phyloP scores from a whole-genome alignment of 139 green algal species.

The Micromonas commoda region DNA sequence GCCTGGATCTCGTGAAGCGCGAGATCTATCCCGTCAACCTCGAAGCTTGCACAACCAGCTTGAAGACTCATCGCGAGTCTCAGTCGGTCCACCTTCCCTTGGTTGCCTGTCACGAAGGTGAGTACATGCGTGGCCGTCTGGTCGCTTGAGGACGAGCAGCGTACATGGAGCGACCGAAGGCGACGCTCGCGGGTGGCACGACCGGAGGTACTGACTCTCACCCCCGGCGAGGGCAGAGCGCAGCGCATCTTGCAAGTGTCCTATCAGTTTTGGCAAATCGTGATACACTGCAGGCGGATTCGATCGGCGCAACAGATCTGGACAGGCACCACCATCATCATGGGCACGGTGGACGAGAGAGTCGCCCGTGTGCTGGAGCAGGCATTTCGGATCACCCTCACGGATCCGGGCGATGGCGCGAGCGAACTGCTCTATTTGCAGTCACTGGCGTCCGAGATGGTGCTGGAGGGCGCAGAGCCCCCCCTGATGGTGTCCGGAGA shows the following conservation, averaged over 20 bases:
- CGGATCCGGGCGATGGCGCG: not conserved
- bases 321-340: not conserved
- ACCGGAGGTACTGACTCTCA: too few relatives aligned
- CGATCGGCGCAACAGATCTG: too few relatives aligned
- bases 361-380: not conserved
- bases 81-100: not conserved
- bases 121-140: not conserved
- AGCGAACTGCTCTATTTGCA: not conserved
- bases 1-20: not conserved
- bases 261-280: too few relatives aligned
- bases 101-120: not conserved
- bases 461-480: not conserved
- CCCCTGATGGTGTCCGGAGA: not conserved
- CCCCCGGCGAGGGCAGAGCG: too few relatives aligned
- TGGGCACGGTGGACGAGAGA: not conserved
- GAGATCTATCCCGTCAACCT: not conserved
- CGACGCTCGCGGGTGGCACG: too few relatives aligned
- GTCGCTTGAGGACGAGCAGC: too few relatives aligned
- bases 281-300: too few relatives aligned
- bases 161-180: too few relatives aligned
- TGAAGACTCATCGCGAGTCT: not conserved
- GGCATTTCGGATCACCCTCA: not conserved
- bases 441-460: not conserved
- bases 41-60: not conserved
- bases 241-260: too few relatives aligned